Base-by-base conservation (phyloP, 768 basidiomycete genomes). In the Termitomyces sp. region DNA sequence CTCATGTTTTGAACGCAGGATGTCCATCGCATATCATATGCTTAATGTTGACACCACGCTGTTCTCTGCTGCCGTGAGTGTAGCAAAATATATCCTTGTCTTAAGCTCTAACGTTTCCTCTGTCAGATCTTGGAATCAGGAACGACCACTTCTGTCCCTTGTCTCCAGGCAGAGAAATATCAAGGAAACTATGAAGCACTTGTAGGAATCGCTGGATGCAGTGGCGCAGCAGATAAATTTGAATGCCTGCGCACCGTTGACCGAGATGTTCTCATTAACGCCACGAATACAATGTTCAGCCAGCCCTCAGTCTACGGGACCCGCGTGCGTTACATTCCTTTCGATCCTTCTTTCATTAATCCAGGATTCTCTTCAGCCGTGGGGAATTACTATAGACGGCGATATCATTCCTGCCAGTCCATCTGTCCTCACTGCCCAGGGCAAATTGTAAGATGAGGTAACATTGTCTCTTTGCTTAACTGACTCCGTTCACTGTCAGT, bases 51-150 rank as follows among this genome's bases (percentile, higher is more conserved):
- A 67, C 67, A 45, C 57, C 3, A 64, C 65, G 28, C 57, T 75
- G 11, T 74, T 72, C 14, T 66, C 73, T 28, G 76, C 65, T 28
- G 76, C 72, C 6, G 70, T 68, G 56, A 41, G 68, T 59, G 26
- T 41, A 26, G 6, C 26, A 3, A 38, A 36, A 24, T 9, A 9
- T 3, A 30, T 18, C 44, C 8, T 18, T 1, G 10, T 22, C 7
- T 24, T 7, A 3, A 44, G 3, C 22, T 51, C 44, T 58, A 1
- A 61, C 3, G n/a, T 7, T 51, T 44, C 13, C 10, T 24, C 28
- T 1, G 36, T 49, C 43, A 75, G 79, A 80, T 80, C 18, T 64
- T 81, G 22, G 69, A 79, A 63, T 76, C 78, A 2, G 73, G 76
- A 26, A 73, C 71, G 13, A 68, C 68, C 0, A 65, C 74, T 7